These are phyloP conservation scores for Cyberlindnera sargentensis DNA, from an alignment of 805 yeast genomes.

Conservation along the genomic window DNA sequence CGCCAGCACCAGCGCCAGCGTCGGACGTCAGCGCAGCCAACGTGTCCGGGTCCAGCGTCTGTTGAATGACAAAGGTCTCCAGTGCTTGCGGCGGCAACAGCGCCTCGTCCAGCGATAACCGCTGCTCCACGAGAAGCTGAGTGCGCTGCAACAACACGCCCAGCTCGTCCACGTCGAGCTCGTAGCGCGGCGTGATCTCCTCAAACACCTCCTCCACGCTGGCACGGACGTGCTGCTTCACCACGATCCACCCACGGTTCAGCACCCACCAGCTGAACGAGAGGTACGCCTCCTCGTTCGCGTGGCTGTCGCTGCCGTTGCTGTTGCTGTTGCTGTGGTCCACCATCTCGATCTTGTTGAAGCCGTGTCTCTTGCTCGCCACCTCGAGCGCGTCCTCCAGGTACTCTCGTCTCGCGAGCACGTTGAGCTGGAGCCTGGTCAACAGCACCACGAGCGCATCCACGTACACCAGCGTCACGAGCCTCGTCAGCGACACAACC, in stretches of 20 bases:
- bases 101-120: conserved; percentile 37
- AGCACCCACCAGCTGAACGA: conserved; percentile 92
- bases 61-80: conserved; percentile 48
- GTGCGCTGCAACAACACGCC: conserved; percentile 34
- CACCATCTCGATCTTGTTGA: conserved; percentile 10
- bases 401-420: conserved; percentile 81
- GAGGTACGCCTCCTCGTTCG: conserved; percentile 71
- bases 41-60: conserved; percentile 40
- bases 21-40: conserved; percentile 24
- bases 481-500: conserved; percentile 63
- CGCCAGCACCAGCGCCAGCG: conserved; percentile 5
- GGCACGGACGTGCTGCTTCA: conserved; percentile 45
- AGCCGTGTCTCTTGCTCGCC: conserved; percentile 43
- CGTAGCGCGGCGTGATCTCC: conserved; percentile 64
- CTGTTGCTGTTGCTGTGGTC: conserved; percentile 12
- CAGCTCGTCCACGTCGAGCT: conserved; percentile 57
- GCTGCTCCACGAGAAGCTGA: conserved; percentile 29
- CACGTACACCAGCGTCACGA: conserved; percentile 63
- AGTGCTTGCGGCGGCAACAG: conserved; percentile 46
- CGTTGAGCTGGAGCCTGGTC: conserved; percentile 80
- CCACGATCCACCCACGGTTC: conserved; percentile 72
- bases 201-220: conserved; percentile 57
- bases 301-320: conserved; percentile 11
- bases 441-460: conserved; percentile 65
- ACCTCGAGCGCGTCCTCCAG: conserved; percentile 68